phyloP scores from a whole-genome alignment of 768 basidiomycete species.

The Russula compacta region DNA sequence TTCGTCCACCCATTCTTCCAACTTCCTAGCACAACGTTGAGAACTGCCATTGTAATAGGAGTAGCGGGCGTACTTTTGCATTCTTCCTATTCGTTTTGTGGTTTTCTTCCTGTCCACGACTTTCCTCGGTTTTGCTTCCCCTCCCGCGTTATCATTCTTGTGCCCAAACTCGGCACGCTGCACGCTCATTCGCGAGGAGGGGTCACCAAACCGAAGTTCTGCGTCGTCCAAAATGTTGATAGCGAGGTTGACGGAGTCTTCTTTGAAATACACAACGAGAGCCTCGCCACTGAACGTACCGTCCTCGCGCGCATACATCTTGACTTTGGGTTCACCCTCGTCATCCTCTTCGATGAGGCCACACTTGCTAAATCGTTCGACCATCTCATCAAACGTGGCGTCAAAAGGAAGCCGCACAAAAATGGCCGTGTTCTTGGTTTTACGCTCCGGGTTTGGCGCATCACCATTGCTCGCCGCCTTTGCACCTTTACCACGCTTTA shows the following conservation, averaged over 20 bases:
- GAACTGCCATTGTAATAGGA: not conserved
- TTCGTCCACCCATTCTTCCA: constrained; percentile 90
- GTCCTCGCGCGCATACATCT: constrained; percentile 85
- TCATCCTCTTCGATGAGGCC: constrained; percentile 92
- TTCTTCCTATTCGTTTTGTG: constrained; percentile 67
- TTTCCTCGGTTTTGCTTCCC: constrained; percentile 43
- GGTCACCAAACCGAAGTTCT: constrained; percentile 76
- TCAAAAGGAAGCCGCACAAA: constrained; percentile 80
- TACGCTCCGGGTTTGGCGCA: constrained; percentile 35
- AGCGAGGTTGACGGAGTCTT: constrained; percentile 86
- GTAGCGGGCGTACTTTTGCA: constrained; percentile 61
- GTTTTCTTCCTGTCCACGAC: constrained; percentile 72
- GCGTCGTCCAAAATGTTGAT: constrained; percentile 84
- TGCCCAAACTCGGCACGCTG: constrained; percentile 71
- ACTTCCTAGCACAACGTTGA: constrained; percentile 47
- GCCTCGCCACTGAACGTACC: constrained; percentile 92
- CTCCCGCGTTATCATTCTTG: constrained; percentile 40
- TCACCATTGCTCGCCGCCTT: constrained; percentile 29
- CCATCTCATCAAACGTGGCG: constrained; percentile 62
- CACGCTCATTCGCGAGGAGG: constrained; percentile 64
- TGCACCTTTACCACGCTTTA: constrained; percentile 60
- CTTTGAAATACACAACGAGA: constrained; percentile 93
- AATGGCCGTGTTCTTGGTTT: constrained; percentile 88
- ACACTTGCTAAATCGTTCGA: constrained; percentile 82
- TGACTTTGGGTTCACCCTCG: constrained; percentile 85